Evolutionary conservation across 495 filamentous ascomycete species (phyloP).

Genomic region (Trichoderma gamsii): DNA sequence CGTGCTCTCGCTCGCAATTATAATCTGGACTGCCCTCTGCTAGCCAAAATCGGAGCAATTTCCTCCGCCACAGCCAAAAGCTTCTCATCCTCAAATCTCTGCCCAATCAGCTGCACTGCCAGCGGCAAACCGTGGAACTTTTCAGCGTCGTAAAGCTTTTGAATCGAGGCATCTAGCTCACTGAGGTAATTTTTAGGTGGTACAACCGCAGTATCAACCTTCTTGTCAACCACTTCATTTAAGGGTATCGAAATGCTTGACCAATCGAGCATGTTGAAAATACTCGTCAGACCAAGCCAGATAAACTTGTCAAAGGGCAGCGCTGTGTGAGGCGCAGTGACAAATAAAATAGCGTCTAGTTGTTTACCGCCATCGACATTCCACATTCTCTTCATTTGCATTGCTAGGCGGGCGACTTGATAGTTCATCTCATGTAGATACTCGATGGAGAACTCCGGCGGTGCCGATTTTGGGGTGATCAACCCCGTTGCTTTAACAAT

Average conservation of each 20-base stretch:
- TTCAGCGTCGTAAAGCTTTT: background rate
- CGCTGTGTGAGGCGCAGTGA: background rate
- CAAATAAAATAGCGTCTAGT: background rate
- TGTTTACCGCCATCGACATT: background rate
- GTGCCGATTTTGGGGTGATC: background rate
- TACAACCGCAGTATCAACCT: background rate
- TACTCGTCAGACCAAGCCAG: background rate
- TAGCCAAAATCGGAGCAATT: background rate
- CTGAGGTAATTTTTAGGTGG: background rate
- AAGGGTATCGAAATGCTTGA: background rate
- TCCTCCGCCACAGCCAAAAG: background rate
- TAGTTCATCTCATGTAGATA: background rate
- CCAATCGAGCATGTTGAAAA: background rate
- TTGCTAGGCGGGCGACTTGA: background rate
- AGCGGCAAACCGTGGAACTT: background rate
- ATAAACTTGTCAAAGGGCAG: background rate
- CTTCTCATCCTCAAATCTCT: conserved; percentile 1
- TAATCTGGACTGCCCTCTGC: background rate
- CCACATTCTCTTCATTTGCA: background rate
- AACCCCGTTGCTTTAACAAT: background rate
- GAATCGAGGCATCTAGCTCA: background rate
- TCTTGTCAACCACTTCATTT: background rate
- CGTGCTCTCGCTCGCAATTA: background rate
- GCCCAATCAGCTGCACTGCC: background rate
- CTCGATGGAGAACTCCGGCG: background rate